Evolutionary conservation across 78 protist species (phyloP).

Genomic region (Dictyostelium capitatum): DNA sequence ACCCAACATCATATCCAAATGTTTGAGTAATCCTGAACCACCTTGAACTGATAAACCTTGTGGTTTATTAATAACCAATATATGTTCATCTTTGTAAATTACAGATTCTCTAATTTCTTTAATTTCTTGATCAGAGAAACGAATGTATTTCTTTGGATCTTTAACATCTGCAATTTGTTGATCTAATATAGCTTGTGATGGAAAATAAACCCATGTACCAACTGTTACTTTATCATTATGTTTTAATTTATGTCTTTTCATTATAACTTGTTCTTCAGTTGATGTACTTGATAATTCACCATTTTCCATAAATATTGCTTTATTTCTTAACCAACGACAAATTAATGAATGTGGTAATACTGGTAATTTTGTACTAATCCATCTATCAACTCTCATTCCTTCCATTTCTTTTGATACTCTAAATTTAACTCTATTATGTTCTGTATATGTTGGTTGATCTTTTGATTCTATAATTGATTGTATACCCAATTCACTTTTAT

Average conservation of each 20-base stretch:
- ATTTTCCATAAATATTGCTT: background rate
- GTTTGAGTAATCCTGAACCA: slow-evolving; percentile 74
- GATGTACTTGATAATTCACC: background rate
- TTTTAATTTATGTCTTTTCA: background rate
- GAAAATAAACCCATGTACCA: slow-evolving; percentile 53
- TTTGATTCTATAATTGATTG: background rate
- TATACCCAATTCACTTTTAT: background rate
- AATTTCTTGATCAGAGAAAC: slow-evolving; percentile 45
- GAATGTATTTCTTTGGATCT: slow-evolving; percentile 32
- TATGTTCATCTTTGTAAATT: slow-evolving; percentile 45
- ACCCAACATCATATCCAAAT: slow-evolving; percentile 73
- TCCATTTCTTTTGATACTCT: slow-evolving; percentile 5
- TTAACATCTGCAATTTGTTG: slow-evolving; percentile 46
- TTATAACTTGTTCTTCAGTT: background rate
- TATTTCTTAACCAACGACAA: slow-evolving; percentile 8
- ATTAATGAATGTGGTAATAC: background rate
- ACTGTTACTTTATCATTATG: background rate
- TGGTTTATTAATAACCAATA: slow-evolving; percentile 72
- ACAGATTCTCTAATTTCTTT: slow-evolving; percentile 31
- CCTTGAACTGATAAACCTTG: slow-evolving; percentile 83
- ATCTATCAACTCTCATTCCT: slow-evolving; percentile 25
- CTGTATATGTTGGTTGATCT: background rate
- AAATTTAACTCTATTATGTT: slow-evolving; percentile 2
- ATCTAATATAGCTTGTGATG: background rate
- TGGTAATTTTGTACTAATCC: background rate